Evolutionary conservation across 176 grass and related monocot species (phyloP).

Genomic region (Oryza australiensis): DNA sequence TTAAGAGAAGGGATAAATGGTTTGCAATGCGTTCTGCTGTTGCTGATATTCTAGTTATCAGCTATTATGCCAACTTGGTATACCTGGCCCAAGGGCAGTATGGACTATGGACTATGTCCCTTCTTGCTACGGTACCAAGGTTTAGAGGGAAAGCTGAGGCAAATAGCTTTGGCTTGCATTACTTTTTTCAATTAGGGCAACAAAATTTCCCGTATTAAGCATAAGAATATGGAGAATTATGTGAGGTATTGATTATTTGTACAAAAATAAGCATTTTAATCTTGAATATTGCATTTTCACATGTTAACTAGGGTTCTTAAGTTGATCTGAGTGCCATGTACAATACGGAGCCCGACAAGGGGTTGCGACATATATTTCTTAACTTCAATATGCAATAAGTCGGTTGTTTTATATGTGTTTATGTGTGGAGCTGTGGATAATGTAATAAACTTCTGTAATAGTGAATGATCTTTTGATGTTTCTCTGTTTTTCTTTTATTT

Average conservation of each 20-base stretch:
- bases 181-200: not conserved
- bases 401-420: not conserved
- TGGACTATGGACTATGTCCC: not conserved
- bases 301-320: not conserved
- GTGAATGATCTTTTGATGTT: not conserved
- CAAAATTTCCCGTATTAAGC: not conserved
- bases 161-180: not conserved
- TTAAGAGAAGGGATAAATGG: not conserved
- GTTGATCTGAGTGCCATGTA: not conserved
- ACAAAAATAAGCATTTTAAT: not conserved
- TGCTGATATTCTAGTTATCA: not conserved
- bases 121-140: not conserved
- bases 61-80: not conserved
- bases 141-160: not conserved
- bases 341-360: not conserved
- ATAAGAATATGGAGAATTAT: not conserved
- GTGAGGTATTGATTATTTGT: constrained; percentile 24
- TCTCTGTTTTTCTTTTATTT: not conserved
- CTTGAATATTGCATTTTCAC: not conserved
- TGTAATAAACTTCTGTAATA: not conserved
- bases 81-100: not conserved
- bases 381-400: not conserved
- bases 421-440: not conserved
- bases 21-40: not conserved
- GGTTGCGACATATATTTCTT: not conserved